Evolutionary conservation across 169 alveolate species (phyloP), one percentile per base, ranked within the genome.

Genomic region (Plasmodium gallinaceum): DNA sequence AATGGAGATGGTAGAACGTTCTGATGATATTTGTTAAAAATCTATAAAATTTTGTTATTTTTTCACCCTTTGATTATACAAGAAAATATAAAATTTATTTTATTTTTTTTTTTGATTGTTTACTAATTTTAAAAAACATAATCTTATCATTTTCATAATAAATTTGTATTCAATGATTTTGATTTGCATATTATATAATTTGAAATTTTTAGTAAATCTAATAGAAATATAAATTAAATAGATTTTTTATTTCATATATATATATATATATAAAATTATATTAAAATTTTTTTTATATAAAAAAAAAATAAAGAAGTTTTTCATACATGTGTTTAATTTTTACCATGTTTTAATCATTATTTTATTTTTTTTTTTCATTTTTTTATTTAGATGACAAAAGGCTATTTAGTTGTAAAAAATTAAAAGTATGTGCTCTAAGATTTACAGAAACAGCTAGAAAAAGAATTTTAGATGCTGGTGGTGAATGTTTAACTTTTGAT

Each of bases 381-480:
- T 16, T 48, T 5, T 20, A 18, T 78, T 65, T 94, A 94, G 98
- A 97, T 88, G 99, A 97, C 91, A 83, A 91, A 75, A 96, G 99
- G 51, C 89, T 96, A 62, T 74, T 88, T 70, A 92, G 95, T 70
- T 95, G 95, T 71, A 98, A 98, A 64, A 95, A 97, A 92, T 80
- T 98, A 91, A 96, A 95, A 85, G 99, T 98, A 58, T 97, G 99
- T 88, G 99, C 99, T 51, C 95, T 98, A 88, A 97, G 98, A 68
- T 97, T 98, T 95, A 95, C 99, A 5, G 99, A 98, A 95, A 94
- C 98, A n/a, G 99, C 99, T 20, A 96, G 99, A 88, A 96, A 96
- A 57, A 97, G 99, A 88, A 97, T 98, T 86, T 86, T 87, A 74
- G 96, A 95, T 90, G 98, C 99, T 8, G 99, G 99, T n/a, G 99